These are phyloP conservation scores for Yarrowia osloensis DNA, from an alignment of 805 yeast species.

Conservation along the genomic window DNA sequence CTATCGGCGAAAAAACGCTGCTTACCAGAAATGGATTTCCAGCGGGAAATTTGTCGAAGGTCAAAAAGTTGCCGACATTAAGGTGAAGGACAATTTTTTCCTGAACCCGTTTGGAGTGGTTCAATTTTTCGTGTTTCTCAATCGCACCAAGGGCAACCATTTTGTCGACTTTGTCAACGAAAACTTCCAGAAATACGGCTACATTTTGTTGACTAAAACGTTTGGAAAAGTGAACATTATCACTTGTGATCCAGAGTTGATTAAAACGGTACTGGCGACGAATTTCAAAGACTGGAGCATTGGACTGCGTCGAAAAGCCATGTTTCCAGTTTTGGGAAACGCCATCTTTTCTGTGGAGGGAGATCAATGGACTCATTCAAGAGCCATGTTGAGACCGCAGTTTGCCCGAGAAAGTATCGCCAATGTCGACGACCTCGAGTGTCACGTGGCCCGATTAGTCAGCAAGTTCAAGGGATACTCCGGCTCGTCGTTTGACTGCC, in stretches of 20 bases:
- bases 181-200: not conserved
- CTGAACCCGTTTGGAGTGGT: not conserved
- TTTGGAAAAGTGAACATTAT: conserved; percentile 16
- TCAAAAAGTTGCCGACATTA: not conserved
- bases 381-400: conserved; percentile 41
- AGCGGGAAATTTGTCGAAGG: not conserved
- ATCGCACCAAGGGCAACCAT: not conserved
- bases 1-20: not conserved
- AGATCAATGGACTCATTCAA: conserved; percentile 41
- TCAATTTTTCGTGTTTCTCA: not conserved
- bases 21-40: not conserved
- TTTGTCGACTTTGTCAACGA: not conserved
- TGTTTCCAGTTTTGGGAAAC: conserved; percentile 37
- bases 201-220: not conserved
- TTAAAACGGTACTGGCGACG: conserved; percentile 39
- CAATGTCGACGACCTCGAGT: conserved; percentile 36
- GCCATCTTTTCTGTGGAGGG: conserved; percentile 42
- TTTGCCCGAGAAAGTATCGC: conserved; percentile 39
- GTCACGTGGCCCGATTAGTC: too few relatives aligned
- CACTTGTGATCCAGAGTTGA: conserved; percentile 40
- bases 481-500: too few relatives aligned
- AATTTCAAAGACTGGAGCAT: conserved; percentile 39
- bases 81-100: not conserved
- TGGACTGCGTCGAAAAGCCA: conserved; percentile 36
- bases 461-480: too few relatives aligned